phyloP scores from a whole-genome alignment of 768 basidiomycete species.

The Ramaria rubella region DNA sequence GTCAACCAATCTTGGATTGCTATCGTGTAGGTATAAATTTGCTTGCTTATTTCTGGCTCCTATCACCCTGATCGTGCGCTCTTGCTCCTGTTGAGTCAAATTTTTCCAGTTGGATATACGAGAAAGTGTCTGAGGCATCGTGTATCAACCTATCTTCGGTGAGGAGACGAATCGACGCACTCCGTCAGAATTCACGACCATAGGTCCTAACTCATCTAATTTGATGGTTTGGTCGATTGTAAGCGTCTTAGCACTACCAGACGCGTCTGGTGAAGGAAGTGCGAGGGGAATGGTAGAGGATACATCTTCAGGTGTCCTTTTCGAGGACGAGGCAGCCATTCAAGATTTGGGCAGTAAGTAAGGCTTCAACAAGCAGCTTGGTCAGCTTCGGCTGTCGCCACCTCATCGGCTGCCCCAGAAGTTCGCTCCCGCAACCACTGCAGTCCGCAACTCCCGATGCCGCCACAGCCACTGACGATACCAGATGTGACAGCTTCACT shows the following conservation, averaged over 20 bases:
- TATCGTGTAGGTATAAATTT: no score
- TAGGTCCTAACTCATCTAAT: conserved; percentile 55
- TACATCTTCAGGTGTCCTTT: neutral
- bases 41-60: conserved; percentile 45
- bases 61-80: conserved; percentile 49
- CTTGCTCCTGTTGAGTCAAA: conserved; percentile 50
- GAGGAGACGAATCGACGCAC: conserved; percentile 38
- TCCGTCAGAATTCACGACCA: conserved; percentile 64
- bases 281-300: neutral
- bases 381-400: no score
- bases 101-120: conserved; percentile 59
- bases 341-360: no score
- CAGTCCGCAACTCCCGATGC: no score
- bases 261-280: neutral
- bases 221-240: conserved; percentile 29
- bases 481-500: no score
- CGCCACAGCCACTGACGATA: no score
- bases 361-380: no score
- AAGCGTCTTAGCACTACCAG: neutral
- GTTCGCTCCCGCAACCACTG: no score
- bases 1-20: no score
- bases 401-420: no score
- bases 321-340: neutral
- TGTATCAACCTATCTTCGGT: no score
- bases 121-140: conserved; percentile 46